Evolutionary conservation across 129 eudicot genomes (phyloP).

Genomic region (Rutidosis leptorrhynchoides): DNA sequence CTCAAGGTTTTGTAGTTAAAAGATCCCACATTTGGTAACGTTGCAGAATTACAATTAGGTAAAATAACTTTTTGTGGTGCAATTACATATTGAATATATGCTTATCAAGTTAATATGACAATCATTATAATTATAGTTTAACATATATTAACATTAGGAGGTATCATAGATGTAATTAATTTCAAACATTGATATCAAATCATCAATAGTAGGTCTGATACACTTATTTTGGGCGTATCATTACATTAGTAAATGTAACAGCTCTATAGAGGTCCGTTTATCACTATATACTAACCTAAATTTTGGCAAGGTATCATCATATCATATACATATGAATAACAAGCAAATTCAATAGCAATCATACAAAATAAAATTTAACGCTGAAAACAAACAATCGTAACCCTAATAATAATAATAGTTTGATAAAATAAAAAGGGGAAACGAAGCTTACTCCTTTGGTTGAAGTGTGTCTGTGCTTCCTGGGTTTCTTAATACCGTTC

Average conservation of each 20-base stretch:
- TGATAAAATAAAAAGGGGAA: not conserved
- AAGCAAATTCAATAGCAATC: not conserved
- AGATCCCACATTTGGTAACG: too few relatives aligned
- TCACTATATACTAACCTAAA: not conserved
- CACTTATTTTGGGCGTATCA: not conserved
- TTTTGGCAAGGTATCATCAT: not conserved
- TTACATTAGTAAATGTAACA: not conserved
- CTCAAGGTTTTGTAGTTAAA: too few relatives aligned
- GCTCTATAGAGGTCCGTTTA: not conserved
- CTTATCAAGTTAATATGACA: too few relatives aligned
- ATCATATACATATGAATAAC: not conserved
- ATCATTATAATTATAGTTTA: too few relatives aligned
- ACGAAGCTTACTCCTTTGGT: conserved; percentile 60
- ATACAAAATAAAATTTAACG: too few relatives aligned
- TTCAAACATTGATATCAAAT: too few relatives aligned
- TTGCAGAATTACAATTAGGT: too few relatives aligned
- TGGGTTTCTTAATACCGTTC: conserved; percentile 87
- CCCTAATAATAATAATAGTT: not conserved
- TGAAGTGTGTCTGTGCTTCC: conserved; percentile 69
- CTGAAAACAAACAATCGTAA: not conserved
- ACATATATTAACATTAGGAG: not conserved
- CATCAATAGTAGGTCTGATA: not conserved
- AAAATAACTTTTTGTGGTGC: too few relatives aligned
- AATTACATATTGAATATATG: too few relatives aligned
- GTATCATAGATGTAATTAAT: too few relatives aligned